Conservation (phyloP, 2,329 filamentous ascomycete genomes). For the Epichloe coenophiala region DNA sequence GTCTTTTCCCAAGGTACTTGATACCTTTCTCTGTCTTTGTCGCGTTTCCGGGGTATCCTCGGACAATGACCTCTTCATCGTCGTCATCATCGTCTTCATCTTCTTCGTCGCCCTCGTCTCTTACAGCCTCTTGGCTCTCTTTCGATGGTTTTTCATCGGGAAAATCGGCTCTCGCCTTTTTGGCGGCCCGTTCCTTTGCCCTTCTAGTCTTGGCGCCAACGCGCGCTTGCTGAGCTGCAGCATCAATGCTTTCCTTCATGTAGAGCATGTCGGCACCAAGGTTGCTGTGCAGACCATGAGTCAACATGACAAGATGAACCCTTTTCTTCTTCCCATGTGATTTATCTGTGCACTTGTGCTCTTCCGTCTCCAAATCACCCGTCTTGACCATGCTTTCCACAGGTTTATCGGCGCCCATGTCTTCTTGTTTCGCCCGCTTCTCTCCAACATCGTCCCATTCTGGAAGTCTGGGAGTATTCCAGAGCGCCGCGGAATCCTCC, state of each 20-base stretch:
- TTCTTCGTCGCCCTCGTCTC: slow-evolving; percentile 2
- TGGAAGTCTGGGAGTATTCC: slow-evolving; percentile 82
- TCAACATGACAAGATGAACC: slow-evolving; percentile 81
- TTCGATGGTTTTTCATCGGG: slow-evolving; percentile 5
- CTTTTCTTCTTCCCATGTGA: slow-evolving; percentile 50
- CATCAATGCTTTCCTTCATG: slow-evolving; percentile 93
- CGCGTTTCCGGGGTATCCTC: slow-evolving; percentile 81
- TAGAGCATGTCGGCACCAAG: slow-evolving; percentile 93
- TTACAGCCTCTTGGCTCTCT: slow-evolving; percentile 7
- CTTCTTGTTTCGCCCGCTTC: slow-evolving; percentile 12
- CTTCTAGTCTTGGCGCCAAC: slow-evolving; percentile 51
- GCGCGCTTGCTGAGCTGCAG: slow-evolving; percentile 60
- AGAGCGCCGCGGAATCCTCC: slow-evolving; percentile 78
- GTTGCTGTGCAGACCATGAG: slow-evolving; percentile 92
- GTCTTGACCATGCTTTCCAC: slow-evolving; percentile 21
- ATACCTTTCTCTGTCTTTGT: slow-evolving; percentile 89
- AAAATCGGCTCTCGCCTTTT: slow-evolving; percentile 7
- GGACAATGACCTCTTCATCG: slow-evolving; percentile 75
- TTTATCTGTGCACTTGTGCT: slow-evolving; percentile 6
- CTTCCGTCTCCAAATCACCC: slow-evolving; percentile 16
- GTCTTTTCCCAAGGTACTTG: slow-evolving; percentile 87
- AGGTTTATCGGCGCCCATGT: slow-evolving; percentile 16
- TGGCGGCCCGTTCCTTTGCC: slow-evolving; percentile 30
- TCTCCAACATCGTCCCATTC: slow-evolving; percentile 38
- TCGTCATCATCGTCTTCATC: slow-evolving; percentile 46